Evolutionary conservation across 306 rosid genomes (phyloP), one percentile per base, ranked within the genome.

Genomic region (Quillaja saponaria): DNA sequence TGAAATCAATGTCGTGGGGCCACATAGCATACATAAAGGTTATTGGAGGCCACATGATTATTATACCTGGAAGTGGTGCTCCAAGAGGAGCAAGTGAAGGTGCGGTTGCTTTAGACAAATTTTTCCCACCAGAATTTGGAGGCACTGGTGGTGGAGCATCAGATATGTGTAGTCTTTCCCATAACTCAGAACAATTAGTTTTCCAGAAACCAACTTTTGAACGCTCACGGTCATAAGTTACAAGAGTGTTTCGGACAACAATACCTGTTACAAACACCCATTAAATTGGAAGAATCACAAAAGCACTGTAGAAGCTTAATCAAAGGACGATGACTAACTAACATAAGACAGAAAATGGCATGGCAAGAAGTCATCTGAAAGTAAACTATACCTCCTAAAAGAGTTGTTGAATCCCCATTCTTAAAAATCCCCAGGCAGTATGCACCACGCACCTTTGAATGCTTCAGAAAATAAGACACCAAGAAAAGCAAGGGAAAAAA

Each of bases 171-270:
- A 89, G 84, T 50, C 78, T 89, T 78, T 87, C 87, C 97, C 95
- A 94, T 67, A 89, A 68, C 79, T 89, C 96, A 2, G 95, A 83
- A 87, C 99, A 94, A 74, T 94, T 94, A 58, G 99, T 94, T 82
- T 94, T 89, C 99, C 96, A 89, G 62, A 92, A 94, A 71, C 99
- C 99, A 76, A 94, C 63, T 68, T 78, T 89, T 12, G 85, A 58
- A 80, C 78, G 69, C 75, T 81, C 84, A 62, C 97, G 92, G 67
- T 89, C 99, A 78, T 94, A 94, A 60, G 38, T 85, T 31, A 94
- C 97, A 76, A 94, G 90, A 55, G 90, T 87, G 75, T 94, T 94
- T 52, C 99, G 96, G 54, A 87, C 99, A 64, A 92, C 7, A 35
- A 92, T 94, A 41, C 97, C 99, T 94, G 35, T 53, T 16, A 62